Base-by-base conservation (phyloP, 164 flowering plant species). In the Tetrastigma voinierianum region DNA sequence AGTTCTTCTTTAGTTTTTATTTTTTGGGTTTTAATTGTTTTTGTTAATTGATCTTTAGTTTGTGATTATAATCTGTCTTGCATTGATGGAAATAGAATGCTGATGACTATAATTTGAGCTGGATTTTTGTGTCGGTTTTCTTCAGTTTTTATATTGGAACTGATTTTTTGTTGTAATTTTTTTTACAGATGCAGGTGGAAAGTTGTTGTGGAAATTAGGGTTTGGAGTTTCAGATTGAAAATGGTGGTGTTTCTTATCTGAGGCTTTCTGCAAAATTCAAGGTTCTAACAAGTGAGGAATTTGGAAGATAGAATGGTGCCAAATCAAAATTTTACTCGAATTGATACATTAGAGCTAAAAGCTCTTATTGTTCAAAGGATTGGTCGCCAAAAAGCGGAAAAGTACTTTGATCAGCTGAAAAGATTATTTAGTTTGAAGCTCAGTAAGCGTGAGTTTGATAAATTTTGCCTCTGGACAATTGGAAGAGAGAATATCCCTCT, bases 401-500 rank as follows among this genome's bases (percentile, higher is more conserved):
- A 70, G 48, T 94, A 94, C 78, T 91, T 90, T 60, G 66, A 68
- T 74, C 81, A 75, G 69, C 83, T 93, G 7, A 74, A 59, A 20
- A 73, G 78, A 57, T 80, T 83, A 13, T 77, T 90, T 10, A 79
- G 79, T 69, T 54, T 58, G 21, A 84, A 80, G 85, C 74, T 87
- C 24, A 78, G 67, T 73, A 91, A 90, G 71, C 53, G 49, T 5
- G 89, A 86, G 58, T 93, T 93, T 52, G 75, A 90, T 60, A 88
- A 78, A 75, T 66, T 68, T 16, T 93, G 93, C 57, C 16, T 75
- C 25, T 64, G 59, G 46, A 78, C 79, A n/a, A 80, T 93, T 54
- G 97, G 98, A 57, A 78, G 76, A 59, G 96, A 90, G 75, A 87
- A 88, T 74, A 43, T 91, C 32, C 68, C 74, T 43, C 87, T 93